Conservation (phyloP, 768 basidiomycete species). For the Leccinum obscurum region DNA sequence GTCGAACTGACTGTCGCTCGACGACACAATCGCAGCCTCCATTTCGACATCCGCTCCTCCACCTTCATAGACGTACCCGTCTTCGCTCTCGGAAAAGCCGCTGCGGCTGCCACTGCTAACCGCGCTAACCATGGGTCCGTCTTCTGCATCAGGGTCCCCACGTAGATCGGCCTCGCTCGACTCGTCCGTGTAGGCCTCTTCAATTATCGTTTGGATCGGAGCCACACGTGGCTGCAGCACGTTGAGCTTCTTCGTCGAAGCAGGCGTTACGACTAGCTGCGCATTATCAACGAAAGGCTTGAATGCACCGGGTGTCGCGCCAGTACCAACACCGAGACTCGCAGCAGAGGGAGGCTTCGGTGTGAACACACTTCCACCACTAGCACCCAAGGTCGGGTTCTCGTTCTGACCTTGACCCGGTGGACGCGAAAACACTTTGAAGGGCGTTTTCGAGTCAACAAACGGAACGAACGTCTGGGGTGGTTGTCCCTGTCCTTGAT, state of each 20-base stretch:
- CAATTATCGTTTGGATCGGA: constrained; percentile 21
- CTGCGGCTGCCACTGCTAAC: constrained; percentile 30
- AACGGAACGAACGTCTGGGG: constrained; percentile 44
- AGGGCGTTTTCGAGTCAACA: constrained; percentile 40
- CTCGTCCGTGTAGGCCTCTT: constrained; percentile 34
- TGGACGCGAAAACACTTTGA: constrained; percentile 73
- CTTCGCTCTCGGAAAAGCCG: constrained; percentile 35
- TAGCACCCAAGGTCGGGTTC: constrained; percentile 27
- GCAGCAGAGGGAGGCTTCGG: constrained; percentile 41
- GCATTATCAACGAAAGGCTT: constrained; percentile 38
- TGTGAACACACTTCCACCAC: constrained; percentile 37
- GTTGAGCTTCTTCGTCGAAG: constrained; percentile 23
- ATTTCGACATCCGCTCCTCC: constrained; percentile 28
- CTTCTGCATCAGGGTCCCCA: constrained; percentile 26
- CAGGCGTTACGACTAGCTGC: constrained; percentile 16
- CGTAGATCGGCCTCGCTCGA: constrained; percentile 31
- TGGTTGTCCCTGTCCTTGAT: constrained; percentile 16
- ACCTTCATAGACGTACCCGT: constrained; percentile 34
- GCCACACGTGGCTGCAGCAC: constrained; percentile 21
- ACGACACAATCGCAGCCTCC: constrained; percentile 28
- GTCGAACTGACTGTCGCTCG: constrained; percentile 35
- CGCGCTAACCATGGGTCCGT: constrained; percentile 15
- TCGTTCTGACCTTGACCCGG: constrained; percentile 43
- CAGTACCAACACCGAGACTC: constrained; percentile 8
- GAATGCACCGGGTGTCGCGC: constrained; percentile 26